Evolutionary conservation across 345 rosid genomes (phyloP), one percentile per base, ranked within the genome.

Genomic region (Citrus cavaleriei): DNA sequence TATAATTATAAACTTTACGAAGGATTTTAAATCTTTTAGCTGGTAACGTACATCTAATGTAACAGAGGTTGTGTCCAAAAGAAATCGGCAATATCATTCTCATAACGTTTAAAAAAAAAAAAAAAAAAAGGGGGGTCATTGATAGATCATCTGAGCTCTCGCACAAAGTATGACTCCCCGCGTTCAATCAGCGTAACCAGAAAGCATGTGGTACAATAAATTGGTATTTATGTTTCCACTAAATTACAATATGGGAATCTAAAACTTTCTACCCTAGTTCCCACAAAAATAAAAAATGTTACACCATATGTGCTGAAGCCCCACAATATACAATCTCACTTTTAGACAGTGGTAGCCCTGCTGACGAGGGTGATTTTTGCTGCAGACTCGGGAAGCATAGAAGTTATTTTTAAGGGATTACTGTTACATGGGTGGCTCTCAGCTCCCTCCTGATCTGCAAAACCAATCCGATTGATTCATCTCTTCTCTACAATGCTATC

Each of bases 241-340:
- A 79, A 14, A 74, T 16, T 79, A 79, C 82, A 80, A 82, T 70
- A 59, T 73, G 83, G 83, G 83, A 70, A 75, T 12, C 62, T 46
- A 25, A 40, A 28, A 51, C 6, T 30, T 66, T 82, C 70, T 77
- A 57, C 57, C 77, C 77, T 81, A 78, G 13, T 40, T 75, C 69
- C 77, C 79, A 78, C 58, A 77, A 46, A 57, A 55, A 34, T 37
- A 49, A 79, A 61, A 57, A 55, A 34, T 51, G 62, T 82, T 74
- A 79, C 79, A 76, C 69, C 49, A 66, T 18, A 80, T 55, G 49
- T 66, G 76, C 42, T 8, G 46, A 55, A 65, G 58, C 70, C 70
- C 28, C 19, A 30, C 32, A 27, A 30, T 16, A 28, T 70, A 79
- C 67, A 73, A 27, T 72, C 78, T 76, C 61, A 34, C 4, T 37